Conservation (phyloP, 306 rosid genomes). For the Castanopsis chinensis region DNA sequence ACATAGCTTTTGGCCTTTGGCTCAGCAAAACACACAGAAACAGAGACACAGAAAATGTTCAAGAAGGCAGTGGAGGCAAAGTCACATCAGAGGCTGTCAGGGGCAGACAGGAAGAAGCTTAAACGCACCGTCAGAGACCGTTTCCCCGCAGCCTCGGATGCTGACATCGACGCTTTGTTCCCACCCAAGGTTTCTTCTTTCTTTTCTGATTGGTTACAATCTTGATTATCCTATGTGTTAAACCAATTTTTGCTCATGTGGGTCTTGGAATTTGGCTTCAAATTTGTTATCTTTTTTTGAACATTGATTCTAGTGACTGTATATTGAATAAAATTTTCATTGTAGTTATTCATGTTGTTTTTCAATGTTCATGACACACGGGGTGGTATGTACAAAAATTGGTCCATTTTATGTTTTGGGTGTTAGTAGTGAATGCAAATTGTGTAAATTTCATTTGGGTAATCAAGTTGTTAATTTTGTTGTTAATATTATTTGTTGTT, state of each 20-base stretch:
- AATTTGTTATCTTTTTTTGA: neutral
- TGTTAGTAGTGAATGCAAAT: neutral
- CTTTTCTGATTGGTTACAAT: neutral
- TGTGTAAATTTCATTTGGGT: neutral
- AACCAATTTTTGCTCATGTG: neutral
- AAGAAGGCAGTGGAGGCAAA: constrained; percentile 86
- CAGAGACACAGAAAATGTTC: constrained; percentile 48
- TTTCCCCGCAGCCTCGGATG: constrained; percentile 68
- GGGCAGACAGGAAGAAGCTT: constrained; percentile 86
- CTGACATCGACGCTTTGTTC: constrained; percentile 64
- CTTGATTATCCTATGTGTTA: neutral
- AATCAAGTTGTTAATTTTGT: neutral
- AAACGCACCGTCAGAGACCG: constrained; percentile 58
- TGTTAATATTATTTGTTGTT: neutral
- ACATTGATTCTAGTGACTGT: neutral
- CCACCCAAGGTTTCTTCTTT: constrained; percentile 68
- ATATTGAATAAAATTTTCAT: neutral
- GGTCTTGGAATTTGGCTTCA: neutral
- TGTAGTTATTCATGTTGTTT: neutral
- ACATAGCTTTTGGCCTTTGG: too few relatives aligned
- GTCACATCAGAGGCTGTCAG: constrained; percentile 88
- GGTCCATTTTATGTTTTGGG: neutral
- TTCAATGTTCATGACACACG: neutral
- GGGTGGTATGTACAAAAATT: neutral
- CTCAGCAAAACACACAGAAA: neutral